A percentile compares a stretch with the other conserved stretches of the same genome.
These are phyloP conservation scores for Cryptococcus amylolentus DNA, from an alignment of 1,284 basidiomycete genomes.

Conservation along the genomic window DNA sequence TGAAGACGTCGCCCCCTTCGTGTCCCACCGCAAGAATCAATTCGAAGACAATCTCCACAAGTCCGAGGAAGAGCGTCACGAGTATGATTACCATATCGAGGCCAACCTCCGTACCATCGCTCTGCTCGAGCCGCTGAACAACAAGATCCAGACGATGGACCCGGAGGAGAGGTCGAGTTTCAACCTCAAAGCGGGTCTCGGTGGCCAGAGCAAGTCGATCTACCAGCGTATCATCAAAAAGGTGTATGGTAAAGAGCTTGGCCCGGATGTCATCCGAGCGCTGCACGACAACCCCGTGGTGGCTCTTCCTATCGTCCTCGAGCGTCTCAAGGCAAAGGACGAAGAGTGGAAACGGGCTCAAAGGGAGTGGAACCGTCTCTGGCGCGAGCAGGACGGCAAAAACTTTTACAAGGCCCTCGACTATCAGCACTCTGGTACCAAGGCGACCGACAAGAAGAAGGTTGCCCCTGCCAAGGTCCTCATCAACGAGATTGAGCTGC, in stretches of 20 bases:
- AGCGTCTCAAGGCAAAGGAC: conserved; percentile 87
- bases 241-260: conserved; percentile 78
- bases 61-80: conserved; percentile 96
- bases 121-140: conserved; percentile 82
- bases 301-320: conserved; percentile 87
- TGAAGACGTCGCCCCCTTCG: conserved; percentile 90
- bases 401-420: conserved; percentile 98
- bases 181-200: conserved; percentile 82
- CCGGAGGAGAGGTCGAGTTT: conserved; percentile 80
- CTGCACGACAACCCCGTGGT: conserved; percentile 89
- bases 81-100: conserved; percentile 96
- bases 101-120: conserved; percentile 88
- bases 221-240: conserved; percentile 94
- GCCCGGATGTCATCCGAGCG: conserved; percentile 80
- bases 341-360: conserved; percentile 96
- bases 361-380: conserved; percentile 94
- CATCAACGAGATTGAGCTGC: conserved; percentile 78
- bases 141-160: conserved; percentile 84
- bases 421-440: conserved; percentile 92
- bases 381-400: conserved; percentile 93
- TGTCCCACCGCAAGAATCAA: conserved; percentile 93
- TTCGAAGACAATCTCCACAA: conserved; percentile 96
- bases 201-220: conserved; percentile 79
- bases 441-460: conserved; percentile 97
- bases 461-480: conserved; percentile 85